These are phyloP conservation scores for Boletus vinaceobasis DNA, from an alignment of 768 basidiomycete genomes.

Conservation along the genomic window DNA sequence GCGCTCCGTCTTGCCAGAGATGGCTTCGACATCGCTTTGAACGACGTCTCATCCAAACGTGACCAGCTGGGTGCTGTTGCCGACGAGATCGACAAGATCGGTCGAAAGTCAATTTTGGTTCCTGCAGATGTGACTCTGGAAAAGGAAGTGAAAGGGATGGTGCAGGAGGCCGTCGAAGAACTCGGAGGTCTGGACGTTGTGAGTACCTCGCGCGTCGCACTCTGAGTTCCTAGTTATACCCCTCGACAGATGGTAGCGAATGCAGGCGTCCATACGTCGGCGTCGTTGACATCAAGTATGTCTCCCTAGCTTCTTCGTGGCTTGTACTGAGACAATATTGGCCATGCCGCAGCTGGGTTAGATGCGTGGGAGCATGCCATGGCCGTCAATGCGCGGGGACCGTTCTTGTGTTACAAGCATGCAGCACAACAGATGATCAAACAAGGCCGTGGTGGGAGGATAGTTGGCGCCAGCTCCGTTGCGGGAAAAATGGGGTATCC, in stretches of 20 bases:
- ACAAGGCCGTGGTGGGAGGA: constrained; percentile 47
- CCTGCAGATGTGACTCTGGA: constrained; percentile 11
- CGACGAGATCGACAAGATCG: constrained; percentile 3
- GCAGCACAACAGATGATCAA: constrained; percentile 58
- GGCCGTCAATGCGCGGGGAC: constrained; percentile 48
- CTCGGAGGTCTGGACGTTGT: constrained; percentile 7
- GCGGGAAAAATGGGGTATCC: background rate
- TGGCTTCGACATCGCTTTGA: constrained; percentile 26
- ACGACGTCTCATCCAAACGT: constrained; percentile 21
- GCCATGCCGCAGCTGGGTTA: background rate
- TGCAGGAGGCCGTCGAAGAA: background rate
- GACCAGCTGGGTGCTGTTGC: constrained; percentile 7
- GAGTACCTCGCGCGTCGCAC: background rate
- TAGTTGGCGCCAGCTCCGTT: constrained; percentile 40
- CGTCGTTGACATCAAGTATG: constrained; percentile 3
- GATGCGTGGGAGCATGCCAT: constrained; percentile 1
- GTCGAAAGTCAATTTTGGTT: constrained; percentile 14
- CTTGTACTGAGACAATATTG: background rate
- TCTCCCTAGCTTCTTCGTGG: background rate
- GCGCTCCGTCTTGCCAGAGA: constrained; percentile 17
- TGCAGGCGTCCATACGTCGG: background rate
- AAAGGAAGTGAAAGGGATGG: constrained; percentile 1
- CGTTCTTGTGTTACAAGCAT: constrained; percentile 59
- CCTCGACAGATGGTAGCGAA: constrained; percentile 13
- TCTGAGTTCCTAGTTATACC: too few species aligned